Conservation (phyloP, 495 filamentous ascomycete genomes). For the Darksidea phi region DNA sequence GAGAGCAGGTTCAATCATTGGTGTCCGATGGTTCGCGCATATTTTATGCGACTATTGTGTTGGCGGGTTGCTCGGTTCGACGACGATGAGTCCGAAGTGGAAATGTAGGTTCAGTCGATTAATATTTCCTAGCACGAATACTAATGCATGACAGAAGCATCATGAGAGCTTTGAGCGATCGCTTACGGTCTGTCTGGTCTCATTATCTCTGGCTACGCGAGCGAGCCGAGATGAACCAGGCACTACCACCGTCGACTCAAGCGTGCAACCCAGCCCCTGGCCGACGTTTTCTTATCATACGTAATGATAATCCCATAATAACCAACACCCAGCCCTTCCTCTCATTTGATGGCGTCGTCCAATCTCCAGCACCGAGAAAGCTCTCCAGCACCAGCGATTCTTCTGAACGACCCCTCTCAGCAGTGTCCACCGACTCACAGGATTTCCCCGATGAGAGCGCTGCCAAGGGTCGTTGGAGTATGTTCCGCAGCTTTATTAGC, state of each 20-base stretch:
- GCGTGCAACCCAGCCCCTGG: conserved; percentile 88
- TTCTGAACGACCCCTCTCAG: conserved; percentile 34
- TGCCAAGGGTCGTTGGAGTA: conserved; percentile 63
- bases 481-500: conserved; percentile 66
- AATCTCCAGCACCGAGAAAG: conserved; percentile 46
- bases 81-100: conserved; percentile 62
- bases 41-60: conserved; percentile 89
- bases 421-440: conserved; percentile 27
- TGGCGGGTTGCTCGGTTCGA: conserved; percentile 86
- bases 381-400: conserved; percentile 29
- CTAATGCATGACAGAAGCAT: conserved; percentile 52
- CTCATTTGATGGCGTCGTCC: conserved; percentile 63
- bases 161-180: conserved; percentile 64
- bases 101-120: conserved; percentile 58
- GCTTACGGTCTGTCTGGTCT: conserved; percentile 72
- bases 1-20: conserved; percentile 89
- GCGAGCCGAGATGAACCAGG: conserved; percentile 55
- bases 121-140: not conserved
- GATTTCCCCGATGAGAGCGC: conserved; percentile 29
- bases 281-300: conserved; percentile 85
- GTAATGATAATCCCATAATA: conserved; percentile 68
- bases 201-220: conserved; percentile 75
- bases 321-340: conserved; percentile 55
- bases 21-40: conserved; percentile 97
- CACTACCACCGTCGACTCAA: conserved; percentile 67